phyloP scores from a whole-genome alignment of 2,329 filamentous ascomycete genomes.

The Periconia sp. region DNA sequence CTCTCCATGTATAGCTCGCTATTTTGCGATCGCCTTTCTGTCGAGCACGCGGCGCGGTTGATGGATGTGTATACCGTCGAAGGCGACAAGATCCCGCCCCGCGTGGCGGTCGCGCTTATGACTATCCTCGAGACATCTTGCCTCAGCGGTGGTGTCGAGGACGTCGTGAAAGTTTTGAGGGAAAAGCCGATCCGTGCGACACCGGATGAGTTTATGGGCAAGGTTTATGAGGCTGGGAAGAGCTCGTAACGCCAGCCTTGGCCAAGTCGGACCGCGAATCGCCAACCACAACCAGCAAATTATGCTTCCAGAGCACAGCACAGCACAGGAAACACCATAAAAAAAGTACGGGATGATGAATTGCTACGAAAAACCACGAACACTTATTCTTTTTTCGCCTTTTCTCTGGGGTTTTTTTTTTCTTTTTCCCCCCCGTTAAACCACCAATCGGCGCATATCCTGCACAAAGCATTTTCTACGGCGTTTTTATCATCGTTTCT shows the following conservation, averaged over 20 bases:
- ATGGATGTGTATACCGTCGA: slow-evolving; percentile 87
- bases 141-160: slow-evolving; percentile 36
- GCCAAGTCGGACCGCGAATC: not conserved
- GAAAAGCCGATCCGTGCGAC: slow-evolving; percentile 19
- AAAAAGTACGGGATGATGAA: not conserved
- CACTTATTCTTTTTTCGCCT: not conserved
- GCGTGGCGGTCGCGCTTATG: slow-evolving; percentile 71
- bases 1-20: slow-evolving; percentile 63
- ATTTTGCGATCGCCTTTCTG: slow-evolving; percentile 62
- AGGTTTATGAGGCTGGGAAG: slow-evolving; percentile 40
- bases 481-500: not conserved
- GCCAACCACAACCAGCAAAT: too few relatives aligned
- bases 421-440: too few relatives aligned
- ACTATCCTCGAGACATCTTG: slow-evolving; percentile 51
- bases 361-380: not conserved
- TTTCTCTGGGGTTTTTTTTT: not conserved
- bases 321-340: too few relatives aligned
- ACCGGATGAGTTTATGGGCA: slow-evolving; percentile 35
- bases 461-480: not conserved
- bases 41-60: slow-evolving; percentile 71
- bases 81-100: slow-evolving; percentile 70
- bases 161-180: slow-evolving; percentile 18
- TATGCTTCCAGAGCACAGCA: too few relatives aligned
- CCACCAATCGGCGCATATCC: not conserved
- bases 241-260: slow-evolving; percentile 4